phyloP scores from a whole-genome alignment of 2,329 filamentous ascomycete species.

The Emydomyces testavorans region DNA sequence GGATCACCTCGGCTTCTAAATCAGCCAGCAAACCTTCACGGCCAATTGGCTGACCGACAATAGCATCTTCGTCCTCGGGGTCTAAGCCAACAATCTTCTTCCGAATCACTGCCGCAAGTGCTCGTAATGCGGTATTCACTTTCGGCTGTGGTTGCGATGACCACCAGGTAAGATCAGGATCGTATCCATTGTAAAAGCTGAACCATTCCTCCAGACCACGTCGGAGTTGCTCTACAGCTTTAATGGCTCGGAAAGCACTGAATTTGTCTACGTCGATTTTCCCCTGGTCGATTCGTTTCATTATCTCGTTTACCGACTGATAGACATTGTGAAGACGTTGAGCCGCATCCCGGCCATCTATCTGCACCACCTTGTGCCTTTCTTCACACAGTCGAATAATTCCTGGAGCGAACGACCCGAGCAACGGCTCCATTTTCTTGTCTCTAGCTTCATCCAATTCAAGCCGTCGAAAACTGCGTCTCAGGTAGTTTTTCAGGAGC shows the following conservation, averaged over 20 bases:
- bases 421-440: conserved; percentile 30
- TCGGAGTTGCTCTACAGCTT: conserved; percentile 34
- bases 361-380: conserved; percentile 36
- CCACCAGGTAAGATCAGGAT: conserved; percentile 50
- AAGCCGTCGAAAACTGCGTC: conserved; percentile 25
- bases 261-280: conserved; percentile 30
- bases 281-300: conserved; percentile 27
- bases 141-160: conserved; percentile 36
- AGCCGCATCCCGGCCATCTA: conserved; percentile 38
- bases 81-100: conserved; percentile 38
- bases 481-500: conserved; percentile 40
- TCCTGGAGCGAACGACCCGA: conserved; percentile 35
- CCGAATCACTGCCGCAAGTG: conserved; percentile 31
- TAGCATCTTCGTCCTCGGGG: conserved; percentile 37
- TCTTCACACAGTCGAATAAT: conserved; percentile 40
- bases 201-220: conserved; percentile 39
- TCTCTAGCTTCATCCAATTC: conserved; percentile 32
- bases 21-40: conserved; percentile 41
- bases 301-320: conserved; percentile 26
- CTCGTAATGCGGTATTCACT: conserved; percentile 30
- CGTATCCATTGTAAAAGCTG: conserved; percentile 44
- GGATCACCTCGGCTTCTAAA: conserved; percentile 47
- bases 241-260: conserved; percentile 39
- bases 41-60: conserved; percentile 48
- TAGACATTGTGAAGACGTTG: conserved; percentile 31